phyloP scores from a whole-genome alignment of 2,329 filamentous ascomycete genomes.

The Fusarium tuaranense region DNA sequence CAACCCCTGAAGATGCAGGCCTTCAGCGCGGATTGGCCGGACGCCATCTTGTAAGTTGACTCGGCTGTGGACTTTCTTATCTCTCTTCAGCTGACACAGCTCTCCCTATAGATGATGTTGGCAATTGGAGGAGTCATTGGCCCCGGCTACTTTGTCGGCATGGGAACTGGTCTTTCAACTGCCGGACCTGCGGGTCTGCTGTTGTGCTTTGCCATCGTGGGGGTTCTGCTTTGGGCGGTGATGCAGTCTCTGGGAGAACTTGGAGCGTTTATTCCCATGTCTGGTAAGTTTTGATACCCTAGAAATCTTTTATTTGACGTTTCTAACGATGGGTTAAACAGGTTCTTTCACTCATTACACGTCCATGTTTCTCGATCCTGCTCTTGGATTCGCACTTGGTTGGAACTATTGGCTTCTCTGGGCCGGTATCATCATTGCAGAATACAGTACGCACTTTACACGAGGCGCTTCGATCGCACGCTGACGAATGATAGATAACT shows the following conservation, averaged over 20 bases:
- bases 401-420: not conserved
- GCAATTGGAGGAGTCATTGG: slow-evolving; percentile 24
- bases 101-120: slow-evolving; percentile 17
- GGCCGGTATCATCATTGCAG: not conserved
- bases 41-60: slow-evolving; percentile 1
- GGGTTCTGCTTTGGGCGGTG: slow-evolving; percentile 10
- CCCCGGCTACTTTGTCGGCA: slow-evolving; percentile 24
- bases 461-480: fast-evolving
- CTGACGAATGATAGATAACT: not conserved
- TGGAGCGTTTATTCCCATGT: not conserved
- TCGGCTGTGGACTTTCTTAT: not conserved
- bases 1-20: not conserved
- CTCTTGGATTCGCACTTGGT: not conserved
- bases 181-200: slow-evolving; percentile 13
- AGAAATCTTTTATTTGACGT: not conserved
- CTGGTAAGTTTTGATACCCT: not conserved
- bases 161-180: slow-evolving; percentile 20
- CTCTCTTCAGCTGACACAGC: not conserved
- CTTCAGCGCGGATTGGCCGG: not conserved
- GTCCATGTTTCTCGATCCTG: not conserved
- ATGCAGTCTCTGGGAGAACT: slow-evolving; percentile 4
- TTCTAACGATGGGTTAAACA: not conserved
- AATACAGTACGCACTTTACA: not conserved
- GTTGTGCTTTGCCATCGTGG: slow-evolving; percentile 14
- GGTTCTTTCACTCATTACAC: not conserved